Evolutionary conservation across 768 basidiomycete species (phyloP).

Genomic region (Candolleomyces aberdarensis): DNA sequence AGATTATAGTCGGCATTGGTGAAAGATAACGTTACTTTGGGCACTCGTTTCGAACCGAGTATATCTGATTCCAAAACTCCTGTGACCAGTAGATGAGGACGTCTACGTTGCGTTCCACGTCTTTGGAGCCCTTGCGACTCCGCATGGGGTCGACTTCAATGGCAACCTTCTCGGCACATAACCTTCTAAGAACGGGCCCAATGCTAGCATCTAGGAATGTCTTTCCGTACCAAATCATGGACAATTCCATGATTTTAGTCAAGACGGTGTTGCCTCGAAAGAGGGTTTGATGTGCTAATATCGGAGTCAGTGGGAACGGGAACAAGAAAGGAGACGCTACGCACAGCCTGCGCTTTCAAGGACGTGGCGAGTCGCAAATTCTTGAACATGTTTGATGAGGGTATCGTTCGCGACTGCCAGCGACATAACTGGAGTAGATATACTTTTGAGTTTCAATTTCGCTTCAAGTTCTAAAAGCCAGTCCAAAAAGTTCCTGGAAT

Average conservation of each 20-base stretch:
- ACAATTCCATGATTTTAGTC: conserved; percentile 74
- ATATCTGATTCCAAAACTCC: conserved; percentile 80
- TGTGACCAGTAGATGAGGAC: conserved; percentile 74
- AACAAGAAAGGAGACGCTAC: conserved; percentile 14
- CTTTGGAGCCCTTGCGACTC: conserved; percentile 56
- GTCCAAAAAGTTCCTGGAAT: conserved; percentile 63
- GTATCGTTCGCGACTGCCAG: conserved; percentile 67
- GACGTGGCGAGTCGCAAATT: conserved; percentile 68
- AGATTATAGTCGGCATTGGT: conserved; percentile 5
- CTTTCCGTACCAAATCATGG: conserved; percentile 81
- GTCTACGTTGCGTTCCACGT: conserved; percentile 65
- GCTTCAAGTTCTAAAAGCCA: conserved; percentile 73
- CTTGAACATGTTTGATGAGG: conserved; percentile 65
- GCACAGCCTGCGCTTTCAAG: conserved; percentile 64
- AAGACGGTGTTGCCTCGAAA: conserved; percentile 67
- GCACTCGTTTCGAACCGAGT: conserved; percentile 67
- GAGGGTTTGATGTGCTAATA: conserved; percentile 71
- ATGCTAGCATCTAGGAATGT: conserved; percentile 79
- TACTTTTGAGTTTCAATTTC: conserved; percentile 61
- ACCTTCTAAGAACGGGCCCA: conserved; percentile 61
- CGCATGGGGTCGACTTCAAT: conserved; percentile 83
- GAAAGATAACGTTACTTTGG: conserved; percentile 54
- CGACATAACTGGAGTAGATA: conserved; percentile 59
- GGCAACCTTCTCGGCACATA: conserved; percentile 69
- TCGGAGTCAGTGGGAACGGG: no score